Base-by-base conservation (phyloP, 2,329 filamentous ascomycete genomes). In the Aspergillus fructus region DNA sequence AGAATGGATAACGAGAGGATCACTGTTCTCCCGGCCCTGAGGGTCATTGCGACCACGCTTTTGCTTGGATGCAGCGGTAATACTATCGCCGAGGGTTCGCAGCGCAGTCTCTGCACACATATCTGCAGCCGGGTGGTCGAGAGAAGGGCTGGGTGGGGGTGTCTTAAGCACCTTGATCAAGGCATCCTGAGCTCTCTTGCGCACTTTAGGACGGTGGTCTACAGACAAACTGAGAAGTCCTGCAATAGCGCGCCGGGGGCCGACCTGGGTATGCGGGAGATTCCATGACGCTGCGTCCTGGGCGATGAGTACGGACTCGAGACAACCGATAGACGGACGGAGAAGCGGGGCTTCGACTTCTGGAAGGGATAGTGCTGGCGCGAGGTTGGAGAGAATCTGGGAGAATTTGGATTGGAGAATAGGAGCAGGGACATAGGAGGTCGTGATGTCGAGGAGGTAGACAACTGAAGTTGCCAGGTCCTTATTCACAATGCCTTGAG, bases 41-140 rank as follows among this genome's bases (percentile, higher is more conserved):
- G 68, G 55, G 48, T 69, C 70, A 34, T 74, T 67, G 19, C 70
- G 70, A 13, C 73, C 76, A 71, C 89, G 88, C 76, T 90, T 93
- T 64, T 83, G 86, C 60, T 87, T 84, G 15, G 86, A 82, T 60
- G 88, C 88, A 27, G 79, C 77, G 2, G 89, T 86, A 52, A 96
- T 82, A 55, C 76, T 77, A 61, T 93, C 88, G 65, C 87, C 85
- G 61, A 97, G 79, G 72, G 88, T 92, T 74, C 87, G 86, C 76
- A 97, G 82, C 21, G 91, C 91, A 24, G 90, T 93, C 74, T 96
- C 91, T 17, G 94, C 94, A 77, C 93, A 97, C 87, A 97, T 93
- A 71, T 96, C 93, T 47, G 93, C 90, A 24, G 92, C 94, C 1
- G 94, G 94, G 71, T 99, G 94, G 65, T 99, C 94, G 59, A 97